phyloP scores from a whole-genome alignment of 768 basidiomycete genomes.

The Fibroporia radiculosa region DNA sequence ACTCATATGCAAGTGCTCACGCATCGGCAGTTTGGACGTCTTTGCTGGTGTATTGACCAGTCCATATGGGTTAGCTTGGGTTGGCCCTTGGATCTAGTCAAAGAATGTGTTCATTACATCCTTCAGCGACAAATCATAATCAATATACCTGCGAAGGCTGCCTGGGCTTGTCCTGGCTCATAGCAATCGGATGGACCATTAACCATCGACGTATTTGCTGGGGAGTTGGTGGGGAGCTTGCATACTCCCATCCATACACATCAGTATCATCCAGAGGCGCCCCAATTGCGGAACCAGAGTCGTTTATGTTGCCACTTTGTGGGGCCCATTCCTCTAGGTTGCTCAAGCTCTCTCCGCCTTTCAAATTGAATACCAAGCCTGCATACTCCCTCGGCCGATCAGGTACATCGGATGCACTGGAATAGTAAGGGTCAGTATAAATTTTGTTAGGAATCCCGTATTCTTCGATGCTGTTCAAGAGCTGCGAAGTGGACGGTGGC shows the following conservation, averaged over 20 bases:
- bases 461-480: conserved; percentile 36
- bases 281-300: conserved; percentile 2
- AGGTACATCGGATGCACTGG: conserved; percentile 62
- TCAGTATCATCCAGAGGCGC: conserved; percentile 19
- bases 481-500: conserved; percentile 44
- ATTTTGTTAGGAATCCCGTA: conserved; percentile 48
- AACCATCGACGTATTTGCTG: conserved; percentile 52
- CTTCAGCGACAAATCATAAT: neutral
- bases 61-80: conserved; percentile 66
- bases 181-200: conserved; percentile 20
- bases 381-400: conserved; percentile 67
- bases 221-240: conserved; percentile 55
- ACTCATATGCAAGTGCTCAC: conserved; percentile 70
- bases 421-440: conserved; percentile 80
- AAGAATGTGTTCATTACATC: neutral
- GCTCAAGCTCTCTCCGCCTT: conserved; percentile 51
- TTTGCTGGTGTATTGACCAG: conserved; percentile 48
- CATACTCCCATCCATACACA: conserved; percentile 77
- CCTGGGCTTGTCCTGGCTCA: conserved; percentile 7
- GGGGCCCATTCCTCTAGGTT: conserved; percentile 55
- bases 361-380: conserved; percentile 66
- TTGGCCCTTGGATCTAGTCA: conserved; percentile 60
- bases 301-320: neutral
- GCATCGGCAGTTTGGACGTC: conserved; percentile 30
- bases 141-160: conserved; percentile 45